These are phyloP conservation scores for Nicotiana otophora DNA, from an alignment of 257 asterid species.

Conservation along the genomic window DNA sequence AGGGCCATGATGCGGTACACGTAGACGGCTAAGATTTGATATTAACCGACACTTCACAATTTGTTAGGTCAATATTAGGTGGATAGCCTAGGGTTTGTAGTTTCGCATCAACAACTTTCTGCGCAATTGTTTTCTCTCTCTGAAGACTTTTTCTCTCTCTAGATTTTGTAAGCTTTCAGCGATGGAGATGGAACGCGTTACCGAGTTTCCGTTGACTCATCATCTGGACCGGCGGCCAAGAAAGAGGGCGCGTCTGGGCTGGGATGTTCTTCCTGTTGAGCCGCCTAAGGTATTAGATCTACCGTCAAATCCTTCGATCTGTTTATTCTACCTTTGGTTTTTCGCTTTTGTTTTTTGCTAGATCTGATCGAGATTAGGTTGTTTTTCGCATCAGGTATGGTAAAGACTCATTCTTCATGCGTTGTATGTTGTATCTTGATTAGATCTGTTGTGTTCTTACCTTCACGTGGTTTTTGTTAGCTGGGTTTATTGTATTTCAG, in stretches of 20 bases:
- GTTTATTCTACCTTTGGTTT: neutral
- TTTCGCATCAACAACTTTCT: neutral
- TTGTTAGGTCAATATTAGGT: slow-evolving; percentile 32
- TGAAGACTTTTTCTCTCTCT: slow-evolving; percentile 10
- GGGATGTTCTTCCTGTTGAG: slow-evolving; percentile 74
- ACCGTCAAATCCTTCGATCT: slow-evolving; percentile 5
- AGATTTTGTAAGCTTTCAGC: slow-evolving; percentile 19
- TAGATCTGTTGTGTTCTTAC: neutral
- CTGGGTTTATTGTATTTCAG: neutral
- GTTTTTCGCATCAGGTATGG: slow-evolving; percentile 36
- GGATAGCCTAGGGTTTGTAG: neutral
- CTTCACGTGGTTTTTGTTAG: neutral
- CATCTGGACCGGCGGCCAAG: slow-evolving; percentile 71
- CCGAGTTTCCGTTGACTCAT: slow-evolving; percentile 47
- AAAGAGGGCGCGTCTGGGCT: slow-evolving; percentile 79
- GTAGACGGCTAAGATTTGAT: slow-evolving; percentile 37
- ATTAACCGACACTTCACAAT: slow-evolving; percentile 18
- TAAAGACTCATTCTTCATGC: neutral
- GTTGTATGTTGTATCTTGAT: neutral
- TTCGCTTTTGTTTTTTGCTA: slow-evolving; percentile 23
- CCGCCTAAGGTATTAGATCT: slow-evolving; percentile 54
- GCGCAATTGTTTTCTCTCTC: slow-evolving; percentile 4
- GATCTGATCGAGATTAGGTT: slow-evolving; percentile 40
- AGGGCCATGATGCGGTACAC: slow-evolving; percentile 19
- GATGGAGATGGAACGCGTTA: slow-evolving; percentile 95